Percentiles rank a stretch among this genome's conserved stretches.
phyloP scores from a whole-genome alignment of 2,329 filamentous ascomycete genomes.

The Venturia effusa region DNA sequence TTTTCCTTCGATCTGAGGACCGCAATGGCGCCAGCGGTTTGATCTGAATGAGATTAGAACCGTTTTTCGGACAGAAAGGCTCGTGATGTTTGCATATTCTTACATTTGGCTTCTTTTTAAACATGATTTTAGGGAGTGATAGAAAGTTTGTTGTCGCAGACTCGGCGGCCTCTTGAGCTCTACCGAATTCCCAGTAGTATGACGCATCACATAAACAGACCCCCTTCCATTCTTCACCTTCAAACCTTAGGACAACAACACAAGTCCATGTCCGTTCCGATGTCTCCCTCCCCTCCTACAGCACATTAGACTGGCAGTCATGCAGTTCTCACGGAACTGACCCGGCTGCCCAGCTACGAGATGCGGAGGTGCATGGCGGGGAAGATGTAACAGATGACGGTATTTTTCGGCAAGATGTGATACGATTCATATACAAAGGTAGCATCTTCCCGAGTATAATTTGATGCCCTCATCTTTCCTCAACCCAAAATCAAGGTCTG shows the following conservation, averaged over 20 bases:
- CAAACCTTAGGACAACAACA: neutral
- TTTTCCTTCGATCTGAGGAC: constrained; percentile 55
- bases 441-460: neutral
- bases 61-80: neutral
- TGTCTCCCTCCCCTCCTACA: too few species aligned
- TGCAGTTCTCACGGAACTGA: neutral
- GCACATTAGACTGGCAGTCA: neutral
- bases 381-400: neutral
- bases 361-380: constrained; percentile 4
- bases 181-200: neutral
- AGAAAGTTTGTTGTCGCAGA: neutral
- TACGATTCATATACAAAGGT: neutral
- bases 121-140: constrained; percentile 33
- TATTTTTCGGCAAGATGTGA: neutral
- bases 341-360: neutral
- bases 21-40: constrained; percentile 56
- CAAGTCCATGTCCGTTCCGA: neutral
- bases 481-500: neutral
- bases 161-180: neutral
- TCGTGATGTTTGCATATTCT: constrained; percentile 19
- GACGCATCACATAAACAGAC: neutral
- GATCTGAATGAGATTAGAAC: constrained; percentile 34
- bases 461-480: neutral
- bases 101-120: constrained; percentile 54
- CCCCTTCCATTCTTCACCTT: neutral